Evolutionary conservation across 768 basidiomycete species (phyloP).

Genomic region (Termitomyces titanicus): DNA sequence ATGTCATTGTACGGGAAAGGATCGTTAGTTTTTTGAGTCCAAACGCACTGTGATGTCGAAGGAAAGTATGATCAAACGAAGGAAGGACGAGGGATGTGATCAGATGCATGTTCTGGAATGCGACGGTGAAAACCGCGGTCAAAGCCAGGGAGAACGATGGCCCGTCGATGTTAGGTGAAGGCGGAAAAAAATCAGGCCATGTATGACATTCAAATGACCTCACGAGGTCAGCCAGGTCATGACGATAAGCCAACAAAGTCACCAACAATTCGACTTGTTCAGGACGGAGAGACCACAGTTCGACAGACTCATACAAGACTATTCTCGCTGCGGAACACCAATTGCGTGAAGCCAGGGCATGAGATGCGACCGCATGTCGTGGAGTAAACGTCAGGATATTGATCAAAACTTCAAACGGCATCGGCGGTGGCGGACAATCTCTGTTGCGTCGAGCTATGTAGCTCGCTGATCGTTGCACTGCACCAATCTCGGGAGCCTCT

Average conservation of each 20-base stretch:
- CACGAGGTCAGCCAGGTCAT: conserved; percentile 37
- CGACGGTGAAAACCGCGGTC: conserved; percentile 39
- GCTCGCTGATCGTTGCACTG: conserved; percentile 7
- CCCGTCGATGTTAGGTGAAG: not conserved
- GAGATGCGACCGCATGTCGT: conserved; percentile 21
- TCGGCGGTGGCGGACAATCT: conserved; percentile 5
- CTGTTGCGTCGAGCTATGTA: not conserved
- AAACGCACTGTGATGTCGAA: conserved; percentile 40
- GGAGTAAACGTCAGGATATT: conserved; percentile 33
- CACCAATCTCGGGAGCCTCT: conserved; percentile 18
- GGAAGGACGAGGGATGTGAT: conserved; percentile 38
- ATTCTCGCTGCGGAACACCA: conserved; percentile 30
- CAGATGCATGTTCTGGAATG: conserved; percentile 43
- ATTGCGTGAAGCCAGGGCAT: conserved; percentile 28
- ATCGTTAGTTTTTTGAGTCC: conserved; percentile 38
- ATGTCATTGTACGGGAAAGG: conserved; percentile 26
- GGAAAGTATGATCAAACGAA: conserved; percentile 37
- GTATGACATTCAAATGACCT: conserved; percentile 34
- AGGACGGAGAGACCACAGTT: conserved; percentile 28
- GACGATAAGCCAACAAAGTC: conserved; percentile 32
- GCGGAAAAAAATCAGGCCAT: conserved; percentile 40
- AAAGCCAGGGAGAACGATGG: conserved; percentile 21
- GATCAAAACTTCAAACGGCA: conserved; percentile 32
- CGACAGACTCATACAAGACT: conserved; percentile 30
- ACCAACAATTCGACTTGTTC: conserved; percentile 31